These are phyloP conservation scores for Puccinia triticina DNA, from an alignment of 1,284 basidiomycete species.

Conservation along the genomic window DNA sequence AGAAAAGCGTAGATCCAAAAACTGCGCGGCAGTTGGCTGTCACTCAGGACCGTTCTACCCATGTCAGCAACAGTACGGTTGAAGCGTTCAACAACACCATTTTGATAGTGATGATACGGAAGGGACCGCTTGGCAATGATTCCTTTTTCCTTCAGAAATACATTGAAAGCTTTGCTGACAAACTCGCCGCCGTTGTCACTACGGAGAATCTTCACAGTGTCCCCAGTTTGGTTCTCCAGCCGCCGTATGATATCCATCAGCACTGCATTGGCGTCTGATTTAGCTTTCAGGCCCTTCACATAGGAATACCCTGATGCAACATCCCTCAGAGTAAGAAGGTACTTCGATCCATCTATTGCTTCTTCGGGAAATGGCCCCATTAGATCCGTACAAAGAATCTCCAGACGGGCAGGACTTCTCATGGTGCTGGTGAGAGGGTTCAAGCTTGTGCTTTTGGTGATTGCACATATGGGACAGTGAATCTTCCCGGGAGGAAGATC, in stretches of 20 bases:
- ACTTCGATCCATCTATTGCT: not conserved
- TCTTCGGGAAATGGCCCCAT: no score
- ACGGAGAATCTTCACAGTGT: not conserved
- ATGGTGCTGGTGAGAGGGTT: not conserved
- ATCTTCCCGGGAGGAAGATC: not conserved
- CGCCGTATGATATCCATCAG: not conserved
- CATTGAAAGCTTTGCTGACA: not conserved
- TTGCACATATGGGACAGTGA: not conserved
- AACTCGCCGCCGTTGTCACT: not conserved
- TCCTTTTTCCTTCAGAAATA: not conserved
- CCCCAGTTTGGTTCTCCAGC: not conserved
- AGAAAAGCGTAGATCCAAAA: not conserved
- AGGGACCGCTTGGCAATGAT: not conserved
- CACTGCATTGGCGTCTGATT: not conserved
- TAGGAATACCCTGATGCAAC: not conserved
- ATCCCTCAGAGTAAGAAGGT: not conserved
- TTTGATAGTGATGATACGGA: not conserved
- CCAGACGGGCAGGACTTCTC: not conserved
- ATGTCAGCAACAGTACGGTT: slow-evolving; percentile 1
- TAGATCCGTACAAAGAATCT: no score
- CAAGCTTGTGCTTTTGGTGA: not conserved
- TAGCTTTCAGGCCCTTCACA: not conserved
- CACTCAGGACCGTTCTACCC: not conserved
- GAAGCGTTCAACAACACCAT: not conserved
- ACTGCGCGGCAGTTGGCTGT: not conserved